phyloP scores from a whole-genome alignment of 2,329 filamentous ascomycete genomes.

The Aspergillus sp. region DNA sequence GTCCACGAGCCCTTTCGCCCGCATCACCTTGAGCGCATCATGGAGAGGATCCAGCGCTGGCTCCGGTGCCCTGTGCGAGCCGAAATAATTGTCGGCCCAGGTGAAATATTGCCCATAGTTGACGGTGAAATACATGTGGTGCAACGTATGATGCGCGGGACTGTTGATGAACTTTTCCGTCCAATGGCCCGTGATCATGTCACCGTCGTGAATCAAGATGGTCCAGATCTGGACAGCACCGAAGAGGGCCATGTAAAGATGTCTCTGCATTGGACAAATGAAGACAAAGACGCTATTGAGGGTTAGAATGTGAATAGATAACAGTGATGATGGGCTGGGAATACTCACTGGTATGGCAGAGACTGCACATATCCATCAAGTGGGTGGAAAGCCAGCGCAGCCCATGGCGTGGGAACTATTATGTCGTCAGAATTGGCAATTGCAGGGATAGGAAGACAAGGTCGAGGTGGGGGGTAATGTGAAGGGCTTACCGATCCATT shows the following conservation, averaged over 20 bases:
- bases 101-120: constrained; percentile 95
- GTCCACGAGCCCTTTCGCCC: no score
- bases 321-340: no score
- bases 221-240: constrained; percentile 85
- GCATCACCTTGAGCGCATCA: no score
- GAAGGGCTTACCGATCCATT: constrained; percentile 65
- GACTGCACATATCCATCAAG: constrained; percentile 83
- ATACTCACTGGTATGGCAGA: constrained; percentile 65
- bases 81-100: constrained; percentile 70
- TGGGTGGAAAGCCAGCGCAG: constrained; percentile 89
- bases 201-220: constrained; percentile 80
- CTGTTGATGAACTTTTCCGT: constrained; percentile 69
- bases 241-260: constrained; percentile 70
- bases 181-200: constrained; percentile 28
- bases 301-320: no score
- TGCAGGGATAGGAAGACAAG: no score
- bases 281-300: constrained; percentile 34
- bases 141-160: constrained; percentile 86
- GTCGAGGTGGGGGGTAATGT: no score
- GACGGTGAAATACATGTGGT: constrained; percentile 82
- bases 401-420: constrained; percentile 74
- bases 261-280: constrained; percentile 76
- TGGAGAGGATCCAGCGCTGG: neutral
- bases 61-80: constrained; percentile 55
- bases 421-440: no score